phyloP scores from a whole-genome alignment of 1,139 yeast species.

The Geotrichum bryndzae region DNA sequence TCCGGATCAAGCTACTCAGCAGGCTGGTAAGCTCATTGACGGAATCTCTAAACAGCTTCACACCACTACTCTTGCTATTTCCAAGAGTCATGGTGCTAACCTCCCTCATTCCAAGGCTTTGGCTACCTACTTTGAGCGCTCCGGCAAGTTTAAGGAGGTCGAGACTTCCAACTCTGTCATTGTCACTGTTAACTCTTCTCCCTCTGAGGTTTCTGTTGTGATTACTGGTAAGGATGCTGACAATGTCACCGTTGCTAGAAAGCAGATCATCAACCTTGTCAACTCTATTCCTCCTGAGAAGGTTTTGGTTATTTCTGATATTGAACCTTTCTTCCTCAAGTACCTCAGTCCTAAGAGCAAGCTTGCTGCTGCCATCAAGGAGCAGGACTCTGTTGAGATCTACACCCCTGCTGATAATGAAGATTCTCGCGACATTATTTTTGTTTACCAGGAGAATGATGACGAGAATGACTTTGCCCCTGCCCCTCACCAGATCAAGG shows the following conservation, averaged over 20 bases:
- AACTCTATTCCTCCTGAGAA: conserved; percentile 67
- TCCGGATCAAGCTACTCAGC: conserved; percentile 54
- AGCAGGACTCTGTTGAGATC: conserved; percentile 47
- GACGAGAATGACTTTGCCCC: conserved; percentile 44
- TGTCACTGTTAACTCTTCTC: conserved; percentile 42
- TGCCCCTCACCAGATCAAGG: conserved; percentile 33
- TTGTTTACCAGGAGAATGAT: conserved; percentile 37
- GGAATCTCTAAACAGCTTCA: conserved; percentile 48
- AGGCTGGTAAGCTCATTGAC: conserved; percentile 55
- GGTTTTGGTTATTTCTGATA: conserved; percentile 53
- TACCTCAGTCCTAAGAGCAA: conserved; percentile 39
- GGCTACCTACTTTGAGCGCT: conserved; percentile 56
- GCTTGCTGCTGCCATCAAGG: conserved; percentile 43
- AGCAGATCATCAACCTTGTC: conserved; percentile 63
- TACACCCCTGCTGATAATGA: conserved; percentile 47
- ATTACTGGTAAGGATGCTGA: conserved; percentile 43
- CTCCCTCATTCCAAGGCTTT: conserved; percentile 67
- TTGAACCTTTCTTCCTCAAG: conserved; percentile 60
- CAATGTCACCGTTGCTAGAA: conserved; percentile 51
- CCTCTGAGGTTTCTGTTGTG: conserved; percentile 26
- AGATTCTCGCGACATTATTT: conserved; percentile 38
- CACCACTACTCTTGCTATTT: conserved; percentile 70
- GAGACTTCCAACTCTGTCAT: conserved; percentile 44
- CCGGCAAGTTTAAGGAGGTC: conserved; percentile 40
- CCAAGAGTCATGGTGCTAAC: conserved; percentile 82